These are phyloP conservation scores for Talaromyces rugulosus DNA, from an alignment of 2,329 filamentous ascomycete genomes.

Conservation along the genomic window DNA sequence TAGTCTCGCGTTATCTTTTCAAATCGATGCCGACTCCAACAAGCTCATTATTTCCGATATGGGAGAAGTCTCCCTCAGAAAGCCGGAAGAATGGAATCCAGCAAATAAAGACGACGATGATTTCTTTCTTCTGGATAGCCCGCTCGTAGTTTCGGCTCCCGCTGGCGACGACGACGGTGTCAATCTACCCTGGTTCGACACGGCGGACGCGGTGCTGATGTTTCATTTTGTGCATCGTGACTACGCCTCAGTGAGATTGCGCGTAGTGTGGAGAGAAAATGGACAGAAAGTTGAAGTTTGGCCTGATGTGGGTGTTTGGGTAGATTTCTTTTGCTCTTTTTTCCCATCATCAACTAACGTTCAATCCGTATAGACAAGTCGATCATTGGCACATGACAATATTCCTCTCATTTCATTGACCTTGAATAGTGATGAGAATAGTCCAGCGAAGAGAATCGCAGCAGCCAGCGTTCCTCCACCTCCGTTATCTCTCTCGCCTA, in stretches of 20 bases:
- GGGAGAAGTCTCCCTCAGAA: not conserved
- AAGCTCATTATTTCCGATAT: slow-evolving; percentile 4
- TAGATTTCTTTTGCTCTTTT: not conserved
- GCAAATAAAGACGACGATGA: not conserved
- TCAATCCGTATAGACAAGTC: not conserved
- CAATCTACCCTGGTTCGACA: slow-evolving; percentile 9
- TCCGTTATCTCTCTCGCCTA: slow-evolving; percentile 7
- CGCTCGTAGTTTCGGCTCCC: not conserved
- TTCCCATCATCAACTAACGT: not conserved
- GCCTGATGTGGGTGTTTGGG: not conserved
- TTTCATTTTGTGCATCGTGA: slow-evolving; percentile 5
- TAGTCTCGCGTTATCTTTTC: slow-evolving; percentile 2
- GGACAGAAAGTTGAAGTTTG: slow-evolving; percentile 1
- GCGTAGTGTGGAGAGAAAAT: not conserved
- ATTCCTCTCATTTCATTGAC: slow-evolving; percentile 1
- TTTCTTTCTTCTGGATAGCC: not conserved
- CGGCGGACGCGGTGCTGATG: slow-evolving; percentile 6
- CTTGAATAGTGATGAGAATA: not conserved
- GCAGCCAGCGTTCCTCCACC: slow-evolving; percentile 1
- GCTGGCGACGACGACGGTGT: slow-evolving; percentile 7
- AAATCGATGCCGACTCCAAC: not conserved
- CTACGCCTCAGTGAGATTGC: not conserved
- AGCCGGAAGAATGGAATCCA: not conserved
- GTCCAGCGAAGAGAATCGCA: not conserved
- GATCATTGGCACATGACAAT: not conserved